Evolutionary conservation across 257 asterid genomes (phyloP).

Genomic region (Solanum paucissectum): DNA sequence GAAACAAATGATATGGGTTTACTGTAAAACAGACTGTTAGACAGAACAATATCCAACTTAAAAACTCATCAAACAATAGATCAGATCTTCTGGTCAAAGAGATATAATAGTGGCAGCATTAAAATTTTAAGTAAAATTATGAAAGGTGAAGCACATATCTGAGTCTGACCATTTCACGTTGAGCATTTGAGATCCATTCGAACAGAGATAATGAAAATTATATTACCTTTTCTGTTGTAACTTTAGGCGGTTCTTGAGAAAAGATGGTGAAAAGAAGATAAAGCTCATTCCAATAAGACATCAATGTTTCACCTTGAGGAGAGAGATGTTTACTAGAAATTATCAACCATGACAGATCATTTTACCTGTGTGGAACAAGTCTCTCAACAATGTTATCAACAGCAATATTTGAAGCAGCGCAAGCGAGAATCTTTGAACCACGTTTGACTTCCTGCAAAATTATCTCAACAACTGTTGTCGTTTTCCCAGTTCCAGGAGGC

Average conservation of each 20-base stretch:
- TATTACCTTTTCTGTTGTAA: not conserved
- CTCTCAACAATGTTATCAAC: conserved; percentile 98
- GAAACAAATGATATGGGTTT: not conserved
- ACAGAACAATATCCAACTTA: not conserved
- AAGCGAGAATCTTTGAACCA: conserved; percentile 86
- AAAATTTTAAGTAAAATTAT: not conserved
- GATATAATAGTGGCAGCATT: not conserved
- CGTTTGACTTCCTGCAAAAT: conserved; percentile 95
- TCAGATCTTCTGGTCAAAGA: not conserved
- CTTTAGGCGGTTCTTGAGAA: not conserved
- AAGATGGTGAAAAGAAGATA: not conserved
- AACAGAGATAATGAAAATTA: not conserved
- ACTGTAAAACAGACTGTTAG: not conserved
- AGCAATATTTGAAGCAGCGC: conserved; percentile 98
- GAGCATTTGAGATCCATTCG: not conserved
- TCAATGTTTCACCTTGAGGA: not conserved
- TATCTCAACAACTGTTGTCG: conserved; percentile 93
- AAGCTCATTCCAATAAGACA: not conserved
- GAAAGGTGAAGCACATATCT: not conserved
- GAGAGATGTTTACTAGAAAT: not conserved
- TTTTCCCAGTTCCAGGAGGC: conserved; percentile 99
- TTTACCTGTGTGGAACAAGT: conserved; percentile 84
- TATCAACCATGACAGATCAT: not conserved
- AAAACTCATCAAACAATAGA: not conserved
- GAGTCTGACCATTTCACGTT: not conserved